Evolutionary conservation across 768 basidiomycete species (phyloP), one percentile per base, ranked within the genome.

Genomic region (Naematelia encephala): DNA sequence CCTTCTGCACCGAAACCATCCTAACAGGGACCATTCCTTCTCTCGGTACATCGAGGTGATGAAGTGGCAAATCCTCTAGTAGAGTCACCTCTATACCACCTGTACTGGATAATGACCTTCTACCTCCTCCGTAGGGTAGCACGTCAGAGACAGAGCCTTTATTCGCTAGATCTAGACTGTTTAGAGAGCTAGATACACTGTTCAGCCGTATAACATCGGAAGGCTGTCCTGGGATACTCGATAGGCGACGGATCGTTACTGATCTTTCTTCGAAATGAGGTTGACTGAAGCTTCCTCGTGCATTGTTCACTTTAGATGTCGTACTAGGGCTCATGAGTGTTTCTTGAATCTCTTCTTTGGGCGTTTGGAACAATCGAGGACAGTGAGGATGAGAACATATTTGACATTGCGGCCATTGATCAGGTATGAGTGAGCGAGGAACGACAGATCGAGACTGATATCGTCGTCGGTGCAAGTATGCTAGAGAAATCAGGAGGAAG

Each of bases 241-340:
- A 67, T 3, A 70, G 19, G 4, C 68, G 42, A 12, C 65, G 54
- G 43, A 70, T 56, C 4, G 57, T 39, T 2, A 67, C 16, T 8
- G 45, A n/a, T 23, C 57, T 62, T 3, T 67, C 62, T 3, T 49
- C 52, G 50, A 67, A 67, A 22, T 60, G 56, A 25, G 66, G 65
- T 47, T 61, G 61, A 21, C n/a, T 44, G 19, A 68, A 44, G 34
- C 46, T 39, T 25, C 8, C 51, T 26, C 14, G 13, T 3, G 5
- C 49, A 51, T n/a, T 55, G 30, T 30, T 28, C 11, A 28, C 5
- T 27, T 26, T 57, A 25, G 27, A 19, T 13, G 27, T 10, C 3
- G 5, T 19, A 16, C 19, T 47, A 12, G 27, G 43, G 11, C 16
- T 21, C 19, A 21, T 26, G 45, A 30, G 19, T 56, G 23, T 44